Evolutionary conservation across 1,139 yeast species (phyloP), one percentile per base, ranked within the genome.

Genomic region (Tardiomyces depauwii): DNA sequence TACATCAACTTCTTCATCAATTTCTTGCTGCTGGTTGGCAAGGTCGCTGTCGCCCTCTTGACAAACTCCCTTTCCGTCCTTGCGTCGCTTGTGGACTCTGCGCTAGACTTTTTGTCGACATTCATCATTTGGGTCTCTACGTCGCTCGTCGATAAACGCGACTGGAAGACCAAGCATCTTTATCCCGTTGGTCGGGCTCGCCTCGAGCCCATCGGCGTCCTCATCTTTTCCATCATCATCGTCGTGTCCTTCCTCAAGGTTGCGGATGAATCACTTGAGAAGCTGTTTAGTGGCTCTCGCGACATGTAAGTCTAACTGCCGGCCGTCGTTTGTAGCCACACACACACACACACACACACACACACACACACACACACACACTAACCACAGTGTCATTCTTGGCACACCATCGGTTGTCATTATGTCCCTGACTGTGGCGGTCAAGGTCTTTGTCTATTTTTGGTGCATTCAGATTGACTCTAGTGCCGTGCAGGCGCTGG

Each of bases 71-170:
- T 84, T 54, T 82, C 93, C 3, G 77, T 84, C 44, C 70, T 83
- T 44, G 94, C 94, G 0, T 82, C 93, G 1, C 72, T 84, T 52
- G 82, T 84, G 39, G 93, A 84, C 63, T 82, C 91, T 1, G 68
- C 79, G 0, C 71, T 84, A 51, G 94, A 84, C 59, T 80, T 84
- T 48, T 64, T 84, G 48, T 82, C 91, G 5, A 83, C 93, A 0
- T 69, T 82, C 50, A 83, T 84, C 52, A 83, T 84, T 42, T 83
- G 73, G 66, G 61, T 77, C 39, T 77, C 86, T 45, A 79, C 82
- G 52, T 64, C 72, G 49, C 67, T 84, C 41, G 76, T 84, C 1
- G 74, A 72, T n/a, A 70, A 71, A 39, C 68, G 73, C 30, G 78
- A 77, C 53, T 71, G 78, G 77, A 67, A 69, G 45, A 68, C 66